These are phyloP conservation scores for Linnemannia elongata DNA, from an alignment of 192 early-diverging fungal genomes.

Conservation along the genomic window DNA sequence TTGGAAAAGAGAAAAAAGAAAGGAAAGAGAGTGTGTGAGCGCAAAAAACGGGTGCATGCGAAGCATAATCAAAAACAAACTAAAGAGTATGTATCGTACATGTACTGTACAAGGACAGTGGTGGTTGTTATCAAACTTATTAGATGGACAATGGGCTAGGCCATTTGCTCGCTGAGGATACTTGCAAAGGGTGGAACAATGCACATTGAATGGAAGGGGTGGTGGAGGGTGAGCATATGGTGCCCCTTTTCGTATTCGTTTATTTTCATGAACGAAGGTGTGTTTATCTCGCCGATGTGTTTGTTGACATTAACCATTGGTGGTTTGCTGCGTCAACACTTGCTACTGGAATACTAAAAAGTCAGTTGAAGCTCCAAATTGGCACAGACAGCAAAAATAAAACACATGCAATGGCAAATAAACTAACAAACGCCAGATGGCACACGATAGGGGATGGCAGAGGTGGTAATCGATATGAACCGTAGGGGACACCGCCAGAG, in stretches of 20 bases:
- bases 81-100: not conserved
- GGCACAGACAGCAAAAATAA: conserved; percentile 9
- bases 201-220: not conserved
- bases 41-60: not conserved
- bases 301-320: not conserved
- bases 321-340: not conserved
- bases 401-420: not conserved
- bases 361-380: not conserved
- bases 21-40: not conserved
- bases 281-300: conserved; percentile 2
- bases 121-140: not conserved
- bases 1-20: not conserved
- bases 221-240: not conserved
- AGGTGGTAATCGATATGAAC: no score
- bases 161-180: not conserved
- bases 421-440: not conserved
- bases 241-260: not conserved
- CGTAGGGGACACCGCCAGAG: not conserved
- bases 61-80: not conserved
- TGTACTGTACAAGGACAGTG: not conserved
- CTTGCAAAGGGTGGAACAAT: not conserved
- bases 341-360: not conserved
- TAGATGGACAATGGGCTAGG: not conserved
- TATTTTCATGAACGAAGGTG: no score
- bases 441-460: not conserved